phyloP scores from a whole-genome alignment of 345 rosid genomes.

The Populus nigra region DNA sequence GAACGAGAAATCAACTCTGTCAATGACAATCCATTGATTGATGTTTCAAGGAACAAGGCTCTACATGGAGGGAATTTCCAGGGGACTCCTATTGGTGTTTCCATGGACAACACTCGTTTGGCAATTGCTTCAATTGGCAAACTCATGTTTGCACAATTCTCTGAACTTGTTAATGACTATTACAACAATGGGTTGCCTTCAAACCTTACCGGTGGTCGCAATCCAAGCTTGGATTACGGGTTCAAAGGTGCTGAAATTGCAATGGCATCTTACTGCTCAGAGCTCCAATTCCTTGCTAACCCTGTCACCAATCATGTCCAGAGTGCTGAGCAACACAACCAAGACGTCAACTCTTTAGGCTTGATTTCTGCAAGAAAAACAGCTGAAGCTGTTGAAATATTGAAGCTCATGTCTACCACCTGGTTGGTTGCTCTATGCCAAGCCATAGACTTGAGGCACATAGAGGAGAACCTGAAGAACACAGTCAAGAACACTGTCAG shows the following conservation, averaged over 20 bases:
- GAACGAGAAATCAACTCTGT: conserved; percentile 36
- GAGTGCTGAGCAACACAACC: conserved; percentile 39
- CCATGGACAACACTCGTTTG: conserved; percentile 35
- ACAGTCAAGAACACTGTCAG: conserved; percentile 24
- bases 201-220: conserved; percentile 31
- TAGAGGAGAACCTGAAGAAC: conserved; percentile 33
- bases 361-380: conserved; percentile 35
- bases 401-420: conserved; percentile 34
- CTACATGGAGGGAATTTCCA: conserved; percentile 35
- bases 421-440: conserved; percentile 33
- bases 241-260: conserved; percentile 40
- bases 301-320: conserved; percentile 36
- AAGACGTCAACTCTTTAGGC: conserved; percentile 36
- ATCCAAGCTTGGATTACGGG: conserved; percentile 39
- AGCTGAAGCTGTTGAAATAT: conserved; percentile 29
- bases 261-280: conserved; percentile 39
- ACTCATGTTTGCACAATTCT: conserved; percentile 35
- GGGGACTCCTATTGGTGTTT: conserved; percentile 37
- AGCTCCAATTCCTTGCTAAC: conserved; percentile 34
- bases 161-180: conserved; percentile 34
- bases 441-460: conserved; percentile 32
- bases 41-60: conserved; percentile 29
- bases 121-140: conserved; percentile 32
- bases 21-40: conserved; percentile 36
- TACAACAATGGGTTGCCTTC: conserved; percentile 37